These are phyloP conservation scores for Fragaria vesca DNA, from an alignment of 306 rosid species.

Conservation along the genomic window DNA sequence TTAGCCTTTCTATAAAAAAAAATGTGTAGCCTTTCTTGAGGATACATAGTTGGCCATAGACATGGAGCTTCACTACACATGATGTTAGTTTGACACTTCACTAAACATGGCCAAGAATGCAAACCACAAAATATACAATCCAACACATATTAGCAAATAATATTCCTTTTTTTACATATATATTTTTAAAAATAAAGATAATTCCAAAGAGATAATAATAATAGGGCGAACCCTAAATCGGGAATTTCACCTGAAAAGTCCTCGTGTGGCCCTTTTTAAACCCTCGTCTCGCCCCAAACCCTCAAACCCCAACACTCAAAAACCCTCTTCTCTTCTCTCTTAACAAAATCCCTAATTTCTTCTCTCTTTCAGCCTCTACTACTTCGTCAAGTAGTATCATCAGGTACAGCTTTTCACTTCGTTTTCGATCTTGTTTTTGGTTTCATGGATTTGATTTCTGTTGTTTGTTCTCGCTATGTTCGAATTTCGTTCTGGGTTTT, in stretches of 20 bases:
- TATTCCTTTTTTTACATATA: no score
- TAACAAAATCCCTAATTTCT: neutral
- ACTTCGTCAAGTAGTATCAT: neutral
- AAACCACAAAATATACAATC: no score
- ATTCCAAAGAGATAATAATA: no score
- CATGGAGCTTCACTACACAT: no score
- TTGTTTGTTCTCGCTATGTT: neutral
- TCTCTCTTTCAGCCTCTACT: neutral
- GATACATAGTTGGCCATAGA: no score
- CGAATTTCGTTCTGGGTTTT: neutral
- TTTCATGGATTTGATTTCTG: neutral
- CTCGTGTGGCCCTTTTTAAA: neutral
- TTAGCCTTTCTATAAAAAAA: no score
- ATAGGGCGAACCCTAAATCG: neutral
- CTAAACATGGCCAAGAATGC: no score
- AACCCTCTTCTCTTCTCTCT: neutral
- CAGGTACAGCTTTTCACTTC: neutral
- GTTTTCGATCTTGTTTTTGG: neutral
- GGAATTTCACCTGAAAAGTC: neutral
- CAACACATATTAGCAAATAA: no score
- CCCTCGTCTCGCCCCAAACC: neutral
- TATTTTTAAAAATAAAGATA: no score
- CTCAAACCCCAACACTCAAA: neutral
- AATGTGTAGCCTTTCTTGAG: no score
- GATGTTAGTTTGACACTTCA: no score